phyloP scores from a whole-genome alignment of 108 stramenopile species.

The Nannochloropsis salina region DNA sequence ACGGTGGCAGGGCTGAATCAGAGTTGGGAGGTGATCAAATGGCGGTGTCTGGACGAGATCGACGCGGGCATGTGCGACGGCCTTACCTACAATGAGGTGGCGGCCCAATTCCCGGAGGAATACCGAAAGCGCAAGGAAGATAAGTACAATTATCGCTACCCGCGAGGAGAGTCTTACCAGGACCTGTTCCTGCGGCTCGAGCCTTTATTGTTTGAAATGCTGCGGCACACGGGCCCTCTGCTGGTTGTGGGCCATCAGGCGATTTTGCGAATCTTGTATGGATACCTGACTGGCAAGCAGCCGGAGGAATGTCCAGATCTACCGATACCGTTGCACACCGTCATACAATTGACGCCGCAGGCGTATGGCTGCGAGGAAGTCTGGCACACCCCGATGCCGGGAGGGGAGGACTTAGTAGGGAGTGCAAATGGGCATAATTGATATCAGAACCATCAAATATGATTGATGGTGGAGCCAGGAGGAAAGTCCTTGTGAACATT shows the following conservation, averaged over 20 bases:
- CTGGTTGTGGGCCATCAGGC: slow-evolving; percentile 56
- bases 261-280: slow-evolving; percentile 51
- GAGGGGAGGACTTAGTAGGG: slow-evolving; percentile 16
- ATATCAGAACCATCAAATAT: neutral
- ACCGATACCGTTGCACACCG: slow-evolving; percentile 54
- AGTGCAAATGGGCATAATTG: neutral
- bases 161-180: slow-evolving; percentile 52
- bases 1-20: slow-evolving; percentile 42
- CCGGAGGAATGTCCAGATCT: slow-evolving; percentile 52
- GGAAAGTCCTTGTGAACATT: too few relatives aligned
- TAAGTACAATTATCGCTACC: slow-evolving; percentile 47
- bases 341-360: slow-evolving; percentile 52
- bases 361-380: slow-evolving; percentile 42
- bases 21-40: slow-evolving; percentile 33
- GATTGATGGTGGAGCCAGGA: too few relatives aligned
- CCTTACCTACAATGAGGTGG: slow-evolving; percentile 43
- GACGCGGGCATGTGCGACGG: slow-evolving; percentile 43
- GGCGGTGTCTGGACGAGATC: slow-evolving; percentile 44
- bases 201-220: slow-evolving; percentile 53
- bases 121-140: slow-evolving; percentile 40
- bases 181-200: slow-evolving; percentile 53
- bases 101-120: slow-evolving; percentile 37
- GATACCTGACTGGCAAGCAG: slow-evolving; percentile 40
- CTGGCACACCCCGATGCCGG: slow-evolving; percentile 38
- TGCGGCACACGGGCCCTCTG: slow-evolving; percentile 46